phyloP scores from a whole-genome alignment of 1,284 basidiomycete genomes.

The Pseudozyma pruni region DNA sequence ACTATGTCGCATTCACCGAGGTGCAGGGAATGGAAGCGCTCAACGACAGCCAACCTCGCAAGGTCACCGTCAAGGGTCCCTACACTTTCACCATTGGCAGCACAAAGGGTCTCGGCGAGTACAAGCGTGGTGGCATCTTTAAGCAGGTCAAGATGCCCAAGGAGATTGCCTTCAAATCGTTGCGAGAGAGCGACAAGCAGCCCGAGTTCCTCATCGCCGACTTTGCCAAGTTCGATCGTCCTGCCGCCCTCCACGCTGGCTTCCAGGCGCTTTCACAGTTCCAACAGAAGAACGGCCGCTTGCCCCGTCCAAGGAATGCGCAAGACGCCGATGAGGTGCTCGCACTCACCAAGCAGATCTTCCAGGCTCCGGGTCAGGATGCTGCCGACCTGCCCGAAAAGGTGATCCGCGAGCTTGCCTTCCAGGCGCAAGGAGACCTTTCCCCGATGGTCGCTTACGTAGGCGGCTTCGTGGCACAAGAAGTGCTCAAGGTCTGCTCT shows the following conservation, averaged over 20 bases:
- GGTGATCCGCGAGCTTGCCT: conserved; percentile 84
- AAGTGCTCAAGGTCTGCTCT: conserved; percentile 95
- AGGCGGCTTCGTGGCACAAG: conserved; percentile 97
- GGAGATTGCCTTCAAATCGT: conserved; percentile 82
- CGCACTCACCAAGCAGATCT: conserved; percentile 80
- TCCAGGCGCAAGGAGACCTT: conserved; percentile 91
- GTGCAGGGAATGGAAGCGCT: conserved; percentile 93
- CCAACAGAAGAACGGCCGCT: conserved; percentile 75
- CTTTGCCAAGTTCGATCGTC: conserved; percentile 97
- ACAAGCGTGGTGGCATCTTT: conserved; percentile 91
- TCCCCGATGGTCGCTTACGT: conserved; percentile 92
- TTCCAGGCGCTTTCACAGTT: conserved; percentile 94
- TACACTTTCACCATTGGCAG: conserved; percentile 68
- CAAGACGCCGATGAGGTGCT: conserved; percentile 82
- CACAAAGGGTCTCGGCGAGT: conserved; percentile 72
- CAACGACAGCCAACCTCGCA: conserved; percentile 89
- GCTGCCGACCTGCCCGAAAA: conserved; percentile 79
- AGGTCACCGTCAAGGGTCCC: conserved; percentile 85
- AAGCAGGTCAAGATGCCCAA: conserved; percentile 99
- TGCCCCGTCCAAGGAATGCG: conserved; percentile 85
- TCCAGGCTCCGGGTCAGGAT: conserved; percentile 72
- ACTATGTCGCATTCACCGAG: conserved; percentile 97
- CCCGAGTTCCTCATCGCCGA: conserved; percentile 96
- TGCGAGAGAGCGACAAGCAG: conserved; percentile 82
- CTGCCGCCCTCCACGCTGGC: conserved; percentile 87